These are phyloP conservation scores for Omphalotus guepiniiformis DNA, from an alignment of 768 basidiomycete species.

Conservation along the genomic window DNA sequence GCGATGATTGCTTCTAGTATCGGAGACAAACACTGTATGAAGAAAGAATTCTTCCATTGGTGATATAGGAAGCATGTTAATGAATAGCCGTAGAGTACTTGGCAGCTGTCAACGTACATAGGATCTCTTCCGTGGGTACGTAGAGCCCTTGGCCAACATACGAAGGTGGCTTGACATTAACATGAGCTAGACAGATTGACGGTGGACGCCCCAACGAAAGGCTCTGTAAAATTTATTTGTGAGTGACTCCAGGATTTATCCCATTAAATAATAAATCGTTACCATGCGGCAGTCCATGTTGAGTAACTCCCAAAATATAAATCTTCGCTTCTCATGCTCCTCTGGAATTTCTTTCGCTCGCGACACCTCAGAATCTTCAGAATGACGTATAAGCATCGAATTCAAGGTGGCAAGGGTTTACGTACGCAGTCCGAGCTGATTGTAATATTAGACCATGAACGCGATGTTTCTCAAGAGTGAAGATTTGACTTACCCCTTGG, in stretches of 20 bases:
- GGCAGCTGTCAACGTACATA: constrained; percentile 30
- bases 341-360: constrained; percentile 65
- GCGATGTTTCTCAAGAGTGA: constrained; percentile 3
- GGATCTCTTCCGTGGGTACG: constrained; percentile 45
- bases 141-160: constrained; percentile 43
- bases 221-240: constrained; percentile 41
- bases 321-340: constrained; percentile 63
- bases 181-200: constrained; percentile 59
- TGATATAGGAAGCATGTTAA: constrained; percentile 43
- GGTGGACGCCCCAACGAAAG: constrained; percentile 70
- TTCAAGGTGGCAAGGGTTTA: constrained; percentile 18
- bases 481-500: constrained; percentile 51
- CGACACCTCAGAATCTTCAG: constrained; percentile 62
- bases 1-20: constrained; percentile 56
- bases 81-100: constrained; percentile 13
- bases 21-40: constrained; percentile 57
- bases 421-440: constrained; percentile 65
- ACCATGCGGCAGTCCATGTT: constrained; percentile 71
- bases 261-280: too few species aligned
- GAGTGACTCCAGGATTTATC: too few species aligned
- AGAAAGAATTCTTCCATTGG: constrained; percentile 68
- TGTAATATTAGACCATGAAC: constrained; percentile 5
- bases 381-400: constrained; percentile 10
- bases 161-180: constrained; percentile 55
- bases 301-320: constrained; percentile 72